phyloP scores from a whole-genome alignment of 1,284 basidiomycete species.

The Cutaneotrichosporon sp. region DNA sequence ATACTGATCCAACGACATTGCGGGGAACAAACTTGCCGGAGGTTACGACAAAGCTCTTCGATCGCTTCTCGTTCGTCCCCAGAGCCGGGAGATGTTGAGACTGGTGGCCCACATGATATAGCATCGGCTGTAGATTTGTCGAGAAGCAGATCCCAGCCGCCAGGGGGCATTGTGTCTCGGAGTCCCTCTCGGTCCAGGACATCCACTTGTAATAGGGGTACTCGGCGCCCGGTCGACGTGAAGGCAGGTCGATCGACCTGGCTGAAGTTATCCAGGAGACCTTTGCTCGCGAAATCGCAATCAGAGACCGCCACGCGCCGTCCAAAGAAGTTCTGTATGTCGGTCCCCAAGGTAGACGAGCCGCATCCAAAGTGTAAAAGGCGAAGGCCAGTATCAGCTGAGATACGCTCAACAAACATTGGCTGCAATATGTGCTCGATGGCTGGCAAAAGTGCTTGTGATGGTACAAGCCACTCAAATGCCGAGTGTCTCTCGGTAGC shows the following conservation, averaged over 20 bases:
- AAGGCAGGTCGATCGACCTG: not conserved
- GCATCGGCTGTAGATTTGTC: constrained; percentile 46
- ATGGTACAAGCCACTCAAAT: constrained; percentile 41
- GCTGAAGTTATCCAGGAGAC: not conserved
- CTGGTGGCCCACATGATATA: constrained; percentile 35
- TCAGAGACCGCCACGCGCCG: constrained; percentile 24
- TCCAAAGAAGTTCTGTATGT: constrained; percentile 13
- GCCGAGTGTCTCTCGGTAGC: constrained; percentile 13
- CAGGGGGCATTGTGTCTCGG: not conserved
- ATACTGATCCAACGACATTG: constrained; percentile 33
- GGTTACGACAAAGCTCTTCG: constrained; percentile 25
- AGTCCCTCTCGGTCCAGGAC: constrained; percentile 3
- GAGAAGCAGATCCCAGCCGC: constrained; percentile 32
- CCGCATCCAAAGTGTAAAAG: constrained; percentile 42
- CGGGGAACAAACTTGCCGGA: constrained; percentile 17
- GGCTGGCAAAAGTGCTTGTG: constrained; percentile 22
- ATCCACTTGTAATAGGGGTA: constrained; percentile 9
- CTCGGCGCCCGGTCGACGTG: not conserved
- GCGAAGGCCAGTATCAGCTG: not conserved
- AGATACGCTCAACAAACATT: too few relatives aligned
- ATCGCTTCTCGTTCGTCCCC: constrained; percentile 18
- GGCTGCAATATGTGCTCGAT: constrained; percentile 6
- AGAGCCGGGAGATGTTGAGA: not conserved
- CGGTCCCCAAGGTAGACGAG: constrained; percentile 27
- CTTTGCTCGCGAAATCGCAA: constrained; percentile 28